Conservation (phyloP, 805 yeast species). For the Limtongozyma cylindracea region DNA sequence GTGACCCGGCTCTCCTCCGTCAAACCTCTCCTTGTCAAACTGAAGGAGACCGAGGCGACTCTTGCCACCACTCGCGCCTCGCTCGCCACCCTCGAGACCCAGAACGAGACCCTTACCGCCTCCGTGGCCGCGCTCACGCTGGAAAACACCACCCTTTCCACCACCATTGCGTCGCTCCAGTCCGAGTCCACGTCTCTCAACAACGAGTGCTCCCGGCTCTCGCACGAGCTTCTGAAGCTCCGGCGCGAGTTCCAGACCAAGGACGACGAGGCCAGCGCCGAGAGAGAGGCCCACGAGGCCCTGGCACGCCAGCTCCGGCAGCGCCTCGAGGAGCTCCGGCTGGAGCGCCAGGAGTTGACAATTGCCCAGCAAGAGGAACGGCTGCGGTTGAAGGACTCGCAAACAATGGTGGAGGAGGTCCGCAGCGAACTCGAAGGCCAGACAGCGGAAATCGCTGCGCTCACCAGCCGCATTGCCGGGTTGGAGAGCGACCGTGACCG, state of each 20-base stretch:
- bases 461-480: constrained; percentile 1
- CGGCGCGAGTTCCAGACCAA: constrained; percentile 12
- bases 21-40: too few relatives aligned
- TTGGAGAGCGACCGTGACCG: constrained; percentile 1
- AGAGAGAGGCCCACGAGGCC: constrained; percentile 14
- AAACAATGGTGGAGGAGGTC: constrained; percentile 16
- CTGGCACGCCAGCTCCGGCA: constrained; percentile 12
- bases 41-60: too few relatives aligned
- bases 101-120: too few relatives aligned
- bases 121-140: too few relatives aligned
- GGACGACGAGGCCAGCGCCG: constrained; percentile 11
- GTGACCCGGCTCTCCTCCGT: too few relatives aligned
- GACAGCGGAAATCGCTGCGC: constrained; percentile 5
- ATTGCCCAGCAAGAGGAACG: constrained; percentile 11
- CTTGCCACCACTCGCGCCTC: too few relatives aligned
- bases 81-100: too few relatives aligned
- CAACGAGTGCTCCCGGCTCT: constrained; percentile 25
- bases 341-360: constrained; percentile 15
- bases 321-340: constrained; percentile 12
- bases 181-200: too few relatives aligned
- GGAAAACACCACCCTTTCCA: too few relatives aligned
- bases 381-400: constrained; percentile 14
- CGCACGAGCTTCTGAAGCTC: constrained; percentile 10
- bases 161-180: too few relatives aligned
- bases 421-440: constrained; percentile 12